A percentile compares a stretch with the other conserved stretches of the same genome.
Evolutionary conservation across 1,139 yeast genomes (phyloP).

Genomic region (Spencermartinsiella ligniputridi): DNA sequence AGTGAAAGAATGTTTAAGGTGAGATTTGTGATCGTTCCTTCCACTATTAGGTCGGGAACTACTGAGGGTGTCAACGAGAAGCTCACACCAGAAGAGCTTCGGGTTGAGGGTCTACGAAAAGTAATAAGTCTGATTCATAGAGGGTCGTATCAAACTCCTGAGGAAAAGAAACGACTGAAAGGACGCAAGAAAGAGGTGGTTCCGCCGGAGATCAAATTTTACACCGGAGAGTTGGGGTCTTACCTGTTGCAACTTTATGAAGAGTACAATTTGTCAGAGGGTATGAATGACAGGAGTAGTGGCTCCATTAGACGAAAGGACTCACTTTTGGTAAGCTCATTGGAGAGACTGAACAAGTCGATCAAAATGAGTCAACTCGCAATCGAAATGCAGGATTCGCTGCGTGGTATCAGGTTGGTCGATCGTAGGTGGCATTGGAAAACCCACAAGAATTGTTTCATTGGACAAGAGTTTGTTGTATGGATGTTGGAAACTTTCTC

Average conservation of each 20-base stretch:
- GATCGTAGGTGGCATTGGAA: constrained; percentile 93
- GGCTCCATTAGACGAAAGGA: constrained; percentile 26
- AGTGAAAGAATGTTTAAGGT: constrained; percentile 60
- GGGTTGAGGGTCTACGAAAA: constrained; percentile 80
- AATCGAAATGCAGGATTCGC: constrained; percentile 55
- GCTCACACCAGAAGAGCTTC: constrained; percentile 71
- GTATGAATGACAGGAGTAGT: constrained; percentile 13
- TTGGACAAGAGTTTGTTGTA: constrained; percentile 79
- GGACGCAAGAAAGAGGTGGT: constrained; percentile 45
- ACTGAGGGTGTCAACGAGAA: constrained; percentile 42
- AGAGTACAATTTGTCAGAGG: constrained; percentile 10
- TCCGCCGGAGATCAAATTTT: constrained; percentile 74
- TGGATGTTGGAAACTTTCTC: constrained; percentile 79
- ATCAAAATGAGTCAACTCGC: constrained; percentile 51
- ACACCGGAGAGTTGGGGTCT: constrained; percentile 77
- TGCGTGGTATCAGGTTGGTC: constrained; percentile 52
- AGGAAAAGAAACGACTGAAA: constrained; percentile 37
- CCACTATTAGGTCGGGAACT: constrained; percentile 45
- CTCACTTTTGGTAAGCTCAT: constrained; percentile 34
- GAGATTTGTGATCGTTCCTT: constrained; percentile 76
- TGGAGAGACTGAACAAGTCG: constrained; percentile 38
- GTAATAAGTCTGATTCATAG: constrained; percentile 64
- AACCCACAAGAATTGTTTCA: constrained; percentile 68
- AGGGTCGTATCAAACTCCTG: constrained; percentile 47
- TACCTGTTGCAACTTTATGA: constrained; percentile 51